phyloP scores from a whole-genome alignment of 345 rosid species.

The Turritis glabra region DNA sequence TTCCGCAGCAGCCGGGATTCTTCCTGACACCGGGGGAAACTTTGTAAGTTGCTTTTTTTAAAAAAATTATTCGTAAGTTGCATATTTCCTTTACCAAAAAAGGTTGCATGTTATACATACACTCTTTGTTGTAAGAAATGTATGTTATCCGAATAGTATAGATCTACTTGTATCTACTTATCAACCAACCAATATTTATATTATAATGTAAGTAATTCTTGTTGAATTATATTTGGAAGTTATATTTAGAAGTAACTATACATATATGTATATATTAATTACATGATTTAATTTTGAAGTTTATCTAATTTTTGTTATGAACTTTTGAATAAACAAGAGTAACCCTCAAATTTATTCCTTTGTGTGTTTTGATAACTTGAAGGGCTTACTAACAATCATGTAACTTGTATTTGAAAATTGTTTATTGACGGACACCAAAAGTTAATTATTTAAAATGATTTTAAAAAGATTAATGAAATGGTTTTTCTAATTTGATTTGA shows the following conservation, averaged over 20 bases:
- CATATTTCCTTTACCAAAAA: neutral
- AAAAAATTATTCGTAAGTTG: neutral
- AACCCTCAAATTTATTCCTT: neutral
- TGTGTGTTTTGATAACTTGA: neutral
- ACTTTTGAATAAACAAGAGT: neutral
- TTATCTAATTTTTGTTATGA: neutral
- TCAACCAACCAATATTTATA: neutral
- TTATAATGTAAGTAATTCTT: neutral
- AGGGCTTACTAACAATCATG: neutral
- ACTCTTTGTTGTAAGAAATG: neutral
- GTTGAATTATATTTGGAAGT: no score
- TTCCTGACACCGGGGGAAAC: slow-evolving; percentile 84
- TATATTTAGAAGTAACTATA: no score
- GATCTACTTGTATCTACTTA: neutral
- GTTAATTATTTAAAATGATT: neutral
- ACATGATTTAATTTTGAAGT: neutral
- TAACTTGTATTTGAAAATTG: neutral
- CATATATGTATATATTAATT: no score
- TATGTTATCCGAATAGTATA: neutral
- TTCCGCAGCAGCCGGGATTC: slow-evolving; percentile 97
- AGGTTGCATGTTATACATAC: slow-evolving; percentile 15
- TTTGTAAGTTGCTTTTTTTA: slow-evolving; percentile 53
- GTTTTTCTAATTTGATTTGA: neutral
- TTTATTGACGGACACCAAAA: neutral
- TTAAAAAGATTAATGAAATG: neutral